phyloP scores from a whole-genome alignment of 2,329 filamentous ascomycete species.

The Xylariaceae sp. region DNA sequence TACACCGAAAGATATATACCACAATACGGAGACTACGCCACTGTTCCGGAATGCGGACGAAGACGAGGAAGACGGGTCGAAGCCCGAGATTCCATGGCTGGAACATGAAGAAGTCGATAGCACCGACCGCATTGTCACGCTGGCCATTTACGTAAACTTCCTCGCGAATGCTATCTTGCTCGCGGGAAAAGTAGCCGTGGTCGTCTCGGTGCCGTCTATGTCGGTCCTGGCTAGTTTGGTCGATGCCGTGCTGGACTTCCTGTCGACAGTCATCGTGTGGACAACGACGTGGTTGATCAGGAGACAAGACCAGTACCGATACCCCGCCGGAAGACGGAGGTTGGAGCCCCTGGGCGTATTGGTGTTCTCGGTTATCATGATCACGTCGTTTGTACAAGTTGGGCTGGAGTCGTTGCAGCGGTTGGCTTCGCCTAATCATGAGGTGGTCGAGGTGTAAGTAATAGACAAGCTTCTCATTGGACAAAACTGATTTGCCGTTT shows the following conservation, averaged over 20 bases:
- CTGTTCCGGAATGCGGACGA: constrained; percentile 58
- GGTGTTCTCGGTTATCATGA: constrained; percentile 84
- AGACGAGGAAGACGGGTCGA: constrained; percentile 45
- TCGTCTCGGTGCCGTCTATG: constrained; percentile 77
- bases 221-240: constrained; percentile 80
- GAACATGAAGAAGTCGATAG: constrained; percentile 73
- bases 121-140: constrained; percentile 73
- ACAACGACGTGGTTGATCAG: constrained; percentile 75
- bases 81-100: constrained; percentile 67
- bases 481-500: constrained; percentile 8
- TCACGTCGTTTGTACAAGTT: constrained; percentile 81
- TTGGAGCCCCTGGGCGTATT: constrained; percentile 80
- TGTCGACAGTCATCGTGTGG: constrained; percentile 82
- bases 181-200: constrained; percentile 74
- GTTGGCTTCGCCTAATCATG: constrained; percentile 62
- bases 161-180: constrained; percentile 76
- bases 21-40: constrained; percentile 69
- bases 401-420: constrained; percentile 69
- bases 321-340: constrained; percentile 76
- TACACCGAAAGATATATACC: constrained; percentile 86
- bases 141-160: constrained; percentile 87
- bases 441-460: constrained; percentile 67
- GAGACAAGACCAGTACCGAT: constrained; percentile 72
- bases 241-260: constrained; percentile 78
- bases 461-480: not conserved